Evolutionary conservation across 106 monocot species (phyloP).

Genomic region (Apostasia shenzhenica): DNA sequence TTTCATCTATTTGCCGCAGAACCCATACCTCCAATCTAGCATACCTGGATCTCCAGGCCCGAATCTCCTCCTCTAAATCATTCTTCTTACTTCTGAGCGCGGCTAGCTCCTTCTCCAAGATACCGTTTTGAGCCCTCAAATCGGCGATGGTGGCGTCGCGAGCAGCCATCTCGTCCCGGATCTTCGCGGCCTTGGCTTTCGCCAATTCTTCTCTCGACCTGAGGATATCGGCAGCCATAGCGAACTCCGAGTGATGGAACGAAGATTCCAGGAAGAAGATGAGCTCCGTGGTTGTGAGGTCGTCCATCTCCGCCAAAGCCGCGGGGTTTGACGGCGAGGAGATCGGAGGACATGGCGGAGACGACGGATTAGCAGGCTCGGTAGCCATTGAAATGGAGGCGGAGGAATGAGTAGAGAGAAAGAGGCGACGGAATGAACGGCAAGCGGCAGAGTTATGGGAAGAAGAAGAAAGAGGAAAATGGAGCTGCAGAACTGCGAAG

Average conservation of each 20-base stretch:
- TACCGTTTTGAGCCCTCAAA: not conserved
- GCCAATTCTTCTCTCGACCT: not conserved
- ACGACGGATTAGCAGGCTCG: too few relatives aligned
- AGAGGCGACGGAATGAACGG: too few relatives aligned
- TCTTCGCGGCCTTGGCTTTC: not conserved
- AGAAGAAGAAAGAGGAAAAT: too few relatives aligned
- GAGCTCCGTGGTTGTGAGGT: not conserved
- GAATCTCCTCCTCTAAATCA: not conserved
- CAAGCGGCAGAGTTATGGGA: too few relatives aligned
- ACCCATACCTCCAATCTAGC: not conserved
- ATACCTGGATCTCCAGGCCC: not conserved
- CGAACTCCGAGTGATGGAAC: not conserved
- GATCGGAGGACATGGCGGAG: too few relatives aligned
- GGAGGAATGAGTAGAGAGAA: too few relatives aligned
- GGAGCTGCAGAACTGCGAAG: too few relatives aligned
- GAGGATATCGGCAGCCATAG: not conserved
- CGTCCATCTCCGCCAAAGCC: not conserved
- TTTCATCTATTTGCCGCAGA: not conserved
- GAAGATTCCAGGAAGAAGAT: conserved; percentile 1
- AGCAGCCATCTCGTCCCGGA: not conserved
- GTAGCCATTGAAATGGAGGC: too few relatives aligned
- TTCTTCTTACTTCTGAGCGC: too few relatives aligned
- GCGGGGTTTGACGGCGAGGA: not conserved
- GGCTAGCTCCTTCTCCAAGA: not conserved
- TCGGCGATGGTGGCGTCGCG: not conserved